Evolutionary conservation across 768 basidiomycete genomes (phyloP).

Genomic region (Psilocybe subaeruginosa): DNA sequence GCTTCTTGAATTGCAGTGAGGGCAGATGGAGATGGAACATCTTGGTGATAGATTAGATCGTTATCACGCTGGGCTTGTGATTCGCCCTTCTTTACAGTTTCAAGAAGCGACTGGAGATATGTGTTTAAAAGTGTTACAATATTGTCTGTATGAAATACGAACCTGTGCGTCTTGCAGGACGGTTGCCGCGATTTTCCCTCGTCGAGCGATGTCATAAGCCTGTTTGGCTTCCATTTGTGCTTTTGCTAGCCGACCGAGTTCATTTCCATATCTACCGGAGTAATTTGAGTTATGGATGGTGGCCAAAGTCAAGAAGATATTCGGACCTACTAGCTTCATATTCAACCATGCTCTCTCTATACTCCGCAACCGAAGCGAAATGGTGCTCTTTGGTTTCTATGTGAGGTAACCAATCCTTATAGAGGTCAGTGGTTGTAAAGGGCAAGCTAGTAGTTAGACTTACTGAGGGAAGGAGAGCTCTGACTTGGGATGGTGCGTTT

Average conservation of each 20-base stretch:
- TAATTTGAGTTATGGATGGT: constrained; percentile 13
- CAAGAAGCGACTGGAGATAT: constrained; percentile 67
- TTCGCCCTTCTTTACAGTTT: constrained; percentile 67
- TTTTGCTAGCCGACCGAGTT: constrained; percentile 76
- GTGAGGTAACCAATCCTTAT: constrained; percentile 79
- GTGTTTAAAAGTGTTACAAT: constrained; percentile 10
- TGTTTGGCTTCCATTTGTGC: constrained; percentile 71
- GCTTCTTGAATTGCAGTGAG: constrained; percentile 68
- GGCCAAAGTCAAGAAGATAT: neutral
- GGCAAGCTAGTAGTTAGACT: constrained; percentile 16
- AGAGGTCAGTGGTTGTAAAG: neutral
- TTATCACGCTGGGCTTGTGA: constrained; percentile 87
- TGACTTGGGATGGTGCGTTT: constrained; percentile 45
- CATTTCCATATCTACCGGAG: constrained; percentile 76
- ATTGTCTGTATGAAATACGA: constrained; percentile 12
- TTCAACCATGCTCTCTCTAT: constrained; percentile 88
- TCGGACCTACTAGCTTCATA: constrained; percentile 72
- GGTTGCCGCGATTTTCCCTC: constrained; percentile 58
- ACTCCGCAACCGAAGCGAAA: constrained; percentile 89
- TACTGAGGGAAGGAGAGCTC: constrained; percentile 59
- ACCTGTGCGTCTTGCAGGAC: constrained; percentile 86
- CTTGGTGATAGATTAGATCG: constrained; percentile 92
- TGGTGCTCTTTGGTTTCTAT: constrained; percentile 83
- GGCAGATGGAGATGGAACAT: constrained; percentile 73
- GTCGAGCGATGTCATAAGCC: constrained; percentile 68